These are phyloP conservation scores for Puya raimondii DNA, from an alignment of 176 grass and related monocot species.

Conservation along the genomic window DNA sequence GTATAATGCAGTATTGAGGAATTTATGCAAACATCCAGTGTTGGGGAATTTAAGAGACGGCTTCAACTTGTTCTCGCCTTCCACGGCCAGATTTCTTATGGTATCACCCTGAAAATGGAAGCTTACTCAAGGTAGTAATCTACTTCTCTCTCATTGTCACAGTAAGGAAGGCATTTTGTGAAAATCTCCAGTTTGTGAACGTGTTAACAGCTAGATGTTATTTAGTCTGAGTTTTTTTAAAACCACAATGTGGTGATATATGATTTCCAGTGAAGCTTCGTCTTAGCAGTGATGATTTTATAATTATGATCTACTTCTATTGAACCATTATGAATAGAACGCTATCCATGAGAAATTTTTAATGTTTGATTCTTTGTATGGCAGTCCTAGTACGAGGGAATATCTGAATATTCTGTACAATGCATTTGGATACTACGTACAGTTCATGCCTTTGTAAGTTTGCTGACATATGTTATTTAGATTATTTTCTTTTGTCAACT, in stretches of 20 bases:
- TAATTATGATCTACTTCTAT: neutral
- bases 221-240: too few species aligned
- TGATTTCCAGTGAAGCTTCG: neutral
- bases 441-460: conserved; percentile 73
- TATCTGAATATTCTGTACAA: conserved; percentile 80
- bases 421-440: conserved; percentile 88
- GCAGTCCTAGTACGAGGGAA: conserved; percentile 36
- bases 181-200: neutral
- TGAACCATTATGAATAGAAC: neutral
- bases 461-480: conserved; percentile 1
- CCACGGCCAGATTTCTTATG: conserved; percentile 57
- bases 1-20: conserved; percentile 71
- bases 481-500: conserved; percentile 18
- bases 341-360: neutral
- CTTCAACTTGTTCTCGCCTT: conserved; percentile 75
- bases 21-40: conserved; percentile 74
- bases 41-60: conserved; percentile 89
- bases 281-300: neutral
- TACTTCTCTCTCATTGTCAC: conserved; percentile 3
- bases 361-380: conserved; percentile 3
- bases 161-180: neutral
- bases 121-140: conserved; percentile 55
- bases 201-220: too few species aligned
- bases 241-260: neutral
- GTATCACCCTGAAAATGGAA: conserved; percentile 22